Evolutionary conservation across 1,284 basidiomycete genomes (phyloP), one percentile per base, ranked within the genome.

Genomic region (Leccinum pachyderme): DNA sequence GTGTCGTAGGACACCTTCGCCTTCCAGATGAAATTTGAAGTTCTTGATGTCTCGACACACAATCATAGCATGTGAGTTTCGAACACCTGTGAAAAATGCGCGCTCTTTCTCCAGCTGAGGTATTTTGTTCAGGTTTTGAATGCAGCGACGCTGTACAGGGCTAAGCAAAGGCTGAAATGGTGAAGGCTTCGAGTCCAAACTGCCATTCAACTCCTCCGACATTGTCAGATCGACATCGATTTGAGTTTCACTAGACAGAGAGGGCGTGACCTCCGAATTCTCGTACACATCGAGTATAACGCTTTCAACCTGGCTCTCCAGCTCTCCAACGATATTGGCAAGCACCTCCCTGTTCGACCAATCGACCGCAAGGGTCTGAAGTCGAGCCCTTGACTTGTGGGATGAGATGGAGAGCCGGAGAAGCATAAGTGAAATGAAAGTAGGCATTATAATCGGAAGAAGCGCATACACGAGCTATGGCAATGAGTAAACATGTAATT

Each of bases 41-140:
- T 75, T 69, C 64, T 82, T 75, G 52, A 82, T 68, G 61, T 91
- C 87, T 49, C 89, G 74, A 64, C 79, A 82, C 7, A 92, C 75
- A 59, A 91, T 86, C 54, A 81, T 75, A 9, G 77, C 86, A 72
- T 91, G 89, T 28, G 87, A 72, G 64, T 90, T 91, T 43, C 72
- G 65, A 41, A 84, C 75, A 2, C 73, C 72, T 22, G 76, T 69
- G 60, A 91, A 84, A 65, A 81, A 89, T 27, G 78, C 84, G 13
- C 78, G 70, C 61, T 87, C 80, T 68, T 90, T 91, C 72, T 82
- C 76, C 45, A 91, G 65, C 15, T 76, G 72, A 5, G 88, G 87
- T 18, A 92, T 76, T 50, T 73, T 75, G 68, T 91, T 91, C 46
- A 91, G 73, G 53, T 69, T 72, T 18, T 73, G 69, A 71, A 78